Conservation (phyloP, 192 early-diverging fungal species). For the Umbelopsis sp. region DNA sequence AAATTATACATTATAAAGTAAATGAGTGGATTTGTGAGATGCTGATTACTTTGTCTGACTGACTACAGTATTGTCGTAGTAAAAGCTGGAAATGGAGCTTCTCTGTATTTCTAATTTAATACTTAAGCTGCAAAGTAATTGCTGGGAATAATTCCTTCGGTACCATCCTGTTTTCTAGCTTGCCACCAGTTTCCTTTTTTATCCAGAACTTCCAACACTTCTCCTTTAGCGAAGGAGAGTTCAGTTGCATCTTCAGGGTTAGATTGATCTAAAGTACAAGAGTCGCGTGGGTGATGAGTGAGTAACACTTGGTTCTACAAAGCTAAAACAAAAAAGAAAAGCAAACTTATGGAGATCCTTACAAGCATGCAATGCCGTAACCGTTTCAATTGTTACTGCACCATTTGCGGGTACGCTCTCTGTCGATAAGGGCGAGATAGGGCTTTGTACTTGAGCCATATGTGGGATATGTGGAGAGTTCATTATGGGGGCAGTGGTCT, state of each 20-base stretch:
- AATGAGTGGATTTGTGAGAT: not conserved
- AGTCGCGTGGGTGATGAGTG: not conserved
- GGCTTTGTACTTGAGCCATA: not conserved
- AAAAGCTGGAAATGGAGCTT: not conserved
- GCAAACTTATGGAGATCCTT: not conserved
- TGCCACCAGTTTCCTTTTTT: constrained; percentile 98
- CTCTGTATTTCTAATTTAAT: not conserved
- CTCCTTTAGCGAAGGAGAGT: constrained; percentile 84
- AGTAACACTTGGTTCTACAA: not conserved
- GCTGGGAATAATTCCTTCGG: constrained; percentile 85
- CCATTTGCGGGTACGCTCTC: constrained; percentile 34
- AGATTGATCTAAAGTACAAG: constrained; percentile 62
- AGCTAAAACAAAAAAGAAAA: not conserved
- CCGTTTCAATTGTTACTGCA: constrained; percentile 45
- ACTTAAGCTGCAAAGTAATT: constrained; percentile 62
- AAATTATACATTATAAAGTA: constrained; percentile 17
- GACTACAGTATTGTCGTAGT: not conserved
- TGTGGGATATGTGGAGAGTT: constrained; percentile 2
- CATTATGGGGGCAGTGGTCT: not conserved
- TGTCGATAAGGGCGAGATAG: not conserved
- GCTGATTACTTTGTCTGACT: not conserved
- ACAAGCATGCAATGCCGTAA: not conserved
- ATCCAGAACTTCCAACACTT: constrained; percentile 83
- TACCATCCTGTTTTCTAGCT: constrained; percentile 76
- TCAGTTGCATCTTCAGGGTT: constrained; percentile 92